Evolutionary conservation across 805 yeast species (phyloP).

Genomic region (Candida orba): DNA sequence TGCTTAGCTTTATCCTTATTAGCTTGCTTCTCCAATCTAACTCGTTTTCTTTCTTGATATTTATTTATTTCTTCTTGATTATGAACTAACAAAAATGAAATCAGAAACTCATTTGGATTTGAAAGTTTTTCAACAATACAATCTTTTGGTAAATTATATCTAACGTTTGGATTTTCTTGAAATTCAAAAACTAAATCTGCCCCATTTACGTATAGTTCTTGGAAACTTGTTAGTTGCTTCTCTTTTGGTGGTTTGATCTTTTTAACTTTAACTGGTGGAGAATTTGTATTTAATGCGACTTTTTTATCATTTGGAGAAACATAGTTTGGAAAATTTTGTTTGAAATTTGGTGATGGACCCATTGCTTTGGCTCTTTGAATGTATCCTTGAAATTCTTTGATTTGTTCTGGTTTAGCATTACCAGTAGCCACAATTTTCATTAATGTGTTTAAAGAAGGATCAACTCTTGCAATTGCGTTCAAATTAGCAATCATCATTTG

Average conservation of each 20-base stretch:
- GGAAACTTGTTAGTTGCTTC: slow-evolving; percentile 65
- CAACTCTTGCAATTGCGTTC: slow-evolving; percentile 73
- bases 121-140: slow-evolving; percentile 56
- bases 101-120: slow-evolving; percentile 27
- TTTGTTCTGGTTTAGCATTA: slow-evolving; percentile 62
- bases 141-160: slow-evolving; percentile 71
- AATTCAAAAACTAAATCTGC: slow-evolving; percentile 83
- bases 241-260: slow-evolving; percentile 30
- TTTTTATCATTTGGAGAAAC: slow-evolving; percentile 5
- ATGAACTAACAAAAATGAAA: slow-evolving; percentile 31
- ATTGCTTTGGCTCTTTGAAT: slow-evolving; percentile 71
- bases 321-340: slow-evolving; percentile 22
- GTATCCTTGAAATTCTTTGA: slow-evolving; percentile 70
- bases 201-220: slow-evolving; percentile 57
- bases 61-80: slow-evolving; percentile 21
- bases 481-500: slow-evolving; percentile 80
- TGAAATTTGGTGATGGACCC: slow-evolving; percentile 46
- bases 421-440: slow-evolving; percentile 89
- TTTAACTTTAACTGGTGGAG: slow-evolving; percentile 9
- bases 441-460: slow-evolving; percentile 55
- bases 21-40: slow-evolving; percentile 20
- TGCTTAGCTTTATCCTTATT: slow-evolving; percentile 20
- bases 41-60: slow-evolving; percentile 15
- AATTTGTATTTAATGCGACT: slow-evolving; percentile 17
- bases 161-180: slow-evolving; percentile 65